Evolutionary conservation across 352 stramenopile genomes (phyloP).

Genomic region (Phytophthora podocarpi): DNA sequence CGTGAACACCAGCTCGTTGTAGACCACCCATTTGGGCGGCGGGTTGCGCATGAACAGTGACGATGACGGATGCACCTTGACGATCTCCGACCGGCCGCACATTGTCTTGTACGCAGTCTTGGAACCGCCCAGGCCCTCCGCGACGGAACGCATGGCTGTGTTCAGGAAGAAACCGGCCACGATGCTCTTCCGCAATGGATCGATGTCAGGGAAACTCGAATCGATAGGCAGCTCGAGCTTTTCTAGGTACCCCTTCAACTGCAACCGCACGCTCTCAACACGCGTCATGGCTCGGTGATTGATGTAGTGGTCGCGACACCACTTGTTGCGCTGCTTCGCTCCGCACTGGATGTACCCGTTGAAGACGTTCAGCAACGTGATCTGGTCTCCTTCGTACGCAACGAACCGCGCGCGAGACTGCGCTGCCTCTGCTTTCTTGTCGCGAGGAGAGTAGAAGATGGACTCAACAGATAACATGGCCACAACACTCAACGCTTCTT

Average conservation of each 20-base stretch:
- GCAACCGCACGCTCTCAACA: slow-evolving; percentile 81
- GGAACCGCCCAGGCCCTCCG: slow-evolving; percentile 64
- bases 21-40: slow-evolving; percentile 84
- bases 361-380: slow-evolving; percentile 86
- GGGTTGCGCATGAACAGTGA: slow-evolving; percentile 90
- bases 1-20: slow-evolving; percentile 92
- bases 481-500: slow-evolving; percentile 87
- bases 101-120: slow-evolving; percentile 91
- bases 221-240: slow-evolving; percentile 71
- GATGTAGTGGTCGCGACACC: slow-evolving; percentile 88
- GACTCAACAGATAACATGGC: slow-evolving; percentile 91
- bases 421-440: slow-evolving; percentile 85
- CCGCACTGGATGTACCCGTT: slow-evolving; percentile 77
- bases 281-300: slow-evolving; percentile 84
- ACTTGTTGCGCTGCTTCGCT: slow-evolving; percentile 84
- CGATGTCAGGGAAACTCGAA: slow-evolving; percentile 77
- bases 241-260: slow-evolving; percentile 74
- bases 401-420: slow-evolving; percentile 81
- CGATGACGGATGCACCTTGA: slow-evolving; percentile 90
- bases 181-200: slow-evolving; percentile 88
- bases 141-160: slow-evolving; percentile 85
- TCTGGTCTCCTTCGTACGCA: slow-evolving; percentile 84
- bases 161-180: slow-evolving; percentile 90
- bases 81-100: slow-evolving; percentile 78
- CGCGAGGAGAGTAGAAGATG: slow-evolving; percentile 87